Conservation (phyloP, 257 asterid genomes). For the Galeopsis tetrahit region DNA sequence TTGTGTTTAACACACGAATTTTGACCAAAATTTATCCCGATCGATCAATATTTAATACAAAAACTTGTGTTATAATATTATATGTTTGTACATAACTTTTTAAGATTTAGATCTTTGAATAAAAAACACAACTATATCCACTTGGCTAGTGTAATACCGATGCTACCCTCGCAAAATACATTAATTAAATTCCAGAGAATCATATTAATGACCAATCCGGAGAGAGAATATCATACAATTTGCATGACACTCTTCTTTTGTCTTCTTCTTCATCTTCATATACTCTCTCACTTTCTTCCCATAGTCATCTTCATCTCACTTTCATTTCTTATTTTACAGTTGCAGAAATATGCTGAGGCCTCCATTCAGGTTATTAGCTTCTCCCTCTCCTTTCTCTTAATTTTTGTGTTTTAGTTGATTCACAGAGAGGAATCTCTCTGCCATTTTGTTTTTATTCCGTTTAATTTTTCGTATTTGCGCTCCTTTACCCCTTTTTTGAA, state of each 20-base stretch:
- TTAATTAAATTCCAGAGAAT: conserved; percentile 1
- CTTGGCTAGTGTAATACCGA: conserved; percentile 3
- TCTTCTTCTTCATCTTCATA: neutral
- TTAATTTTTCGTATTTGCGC: neutral
- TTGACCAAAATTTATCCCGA: too few relatives aligned
- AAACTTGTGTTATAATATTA: too few relatives aligned
- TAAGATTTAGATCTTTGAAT: neutral
- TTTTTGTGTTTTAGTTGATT: neutral
- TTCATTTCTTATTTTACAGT: neutral
- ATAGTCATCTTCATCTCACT: conserved; percentile 14
- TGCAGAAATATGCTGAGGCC: conserved; percentile 42
- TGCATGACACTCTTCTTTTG: conserved; percentile 32
- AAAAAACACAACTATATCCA: conserved; percentile 17
- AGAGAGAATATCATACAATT: conserved; percentile 29
- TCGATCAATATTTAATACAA: too few relatives aligned
- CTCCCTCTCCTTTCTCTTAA: conserved; percentile 1
- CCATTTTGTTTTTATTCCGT: conserved; percentile 21
- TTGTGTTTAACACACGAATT: too few relatives aligned
- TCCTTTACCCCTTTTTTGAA: neutral
- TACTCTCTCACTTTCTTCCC: neutral
- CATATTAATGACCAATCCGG: conserved; percentile 26
- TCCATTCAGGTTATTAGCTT: conserved; percentile 44
- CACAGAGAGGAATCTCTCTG: conserved; percentile 26
- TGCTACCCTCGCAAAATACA: neutral
- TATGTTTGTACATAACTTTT: neutral